Evolutionary conservation across 2,329 filamentous ascomycete species (phyloP), one percentile per base, ranked within the genome.

Genomic region (Fusarium clavum): DNA sequence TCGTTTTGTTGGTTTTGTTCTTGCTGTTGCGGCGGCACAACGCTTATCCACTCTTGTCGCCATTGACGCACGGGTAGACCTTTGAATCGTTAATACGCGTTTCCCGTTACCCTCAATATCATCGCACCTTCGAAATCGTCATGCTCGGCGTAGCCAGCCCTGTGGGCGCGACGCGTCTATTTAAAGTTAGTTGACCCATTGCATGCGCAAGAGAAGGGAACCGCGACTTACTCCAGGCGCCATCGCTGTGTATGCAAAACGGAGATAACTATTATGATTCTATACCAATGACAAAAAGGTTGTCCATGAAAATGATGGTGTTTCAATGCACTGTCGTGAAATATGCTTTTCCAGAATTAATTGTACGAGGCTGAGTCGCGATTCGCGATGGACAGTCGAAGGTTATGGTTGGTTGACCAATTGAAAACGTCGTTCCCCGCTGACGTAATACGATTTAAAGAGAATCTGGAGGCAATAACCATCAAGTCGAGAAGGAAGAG

Each of bases 21-120:
- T 67, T 88, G 84, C 40, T 88, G 85, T 12, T 86, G 83, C 14
- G 88, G 88, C 55, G 93, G 90, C 71, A 89, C 89, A 76, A 95
- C 83, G 44, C 83, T 91, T 60, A 93, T 86, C 81, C 84, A 84
- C 62, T 92, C 89, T 69, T 92, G 90, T 59, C 92, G 90, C 92
- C 94, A 98, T 87, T 97, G 94, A 76, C 94, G 91, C 61, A 98
- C 92, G 18, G 95, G 95, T 13, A 98, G 86, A 64, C 94, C 93
- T 71, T 65, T 85, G 88, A 84, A 34, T 52, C 25, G 45, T 79
- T 57, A 79, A 72, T 58, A 69, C 44, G 30, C 52, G 60, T 55
- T 41, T 25, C 27, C 10, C 43, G 12, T 11, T 13, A 57, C 48
- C 41, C 49, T 52, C 14, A n/a, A 32, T 22, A 25, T 41, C 38